Conservation (phyloP, 1,284 basidiomycete genomes). For the Acaromyces ingoldii region DNA sequence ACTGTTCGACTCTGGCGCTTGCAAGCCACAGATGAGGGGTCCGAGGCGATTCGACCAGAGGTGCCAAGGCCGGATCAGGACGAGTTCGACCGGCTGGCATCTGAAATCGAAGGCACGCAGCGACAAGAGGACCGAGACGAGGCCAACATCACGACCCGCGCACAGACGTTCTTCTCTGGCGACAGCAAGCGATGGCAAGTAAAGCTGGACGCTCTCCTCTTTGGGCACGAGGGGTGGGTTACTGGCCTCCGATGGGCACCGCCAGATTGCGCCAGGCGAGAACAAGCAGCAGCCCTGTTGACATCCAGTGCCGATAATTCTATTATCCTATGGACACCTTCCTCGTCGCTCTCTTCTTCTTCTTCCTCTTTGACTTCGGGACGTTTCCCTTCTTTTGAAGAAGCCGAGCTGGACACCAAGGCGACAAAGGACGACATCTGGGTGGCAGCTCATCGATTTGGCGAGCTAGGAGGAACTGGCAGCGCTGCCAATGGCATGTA, state of each 20-base stretch:
- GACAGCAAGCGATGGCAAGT: constrained; percentile 21
- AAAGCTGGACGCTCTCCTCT: constrained; percentile 43
- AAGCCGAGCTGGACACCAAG: constrained; percentile 15
- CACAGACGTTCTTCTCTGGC: constrained; percentile 17
- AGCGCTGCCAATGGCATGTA: constrained; percentile 9
- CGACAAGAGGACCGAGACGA: constrained; percentile 19
- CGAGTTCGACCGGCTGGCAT: constrained; percentile 41
- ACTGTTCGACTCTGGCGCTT: constrained; percentile 46
- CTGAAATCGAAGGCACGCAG: constrained; percentile 31
- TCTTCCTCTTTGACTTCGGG: too few species aligned
- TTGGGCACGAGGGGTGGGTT: constrained; percentile 48
- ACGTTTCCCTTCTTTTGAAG: constrained; percentile 32
- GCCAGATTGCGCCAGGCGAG: neutral
- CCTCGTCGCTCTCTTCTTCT: neutral
- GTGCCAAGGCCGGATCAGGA: constrained; percentile 14
- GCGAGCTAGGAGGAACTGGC: constrained; percentile 45
- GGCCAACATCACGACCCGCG: constrained; percentile 19
- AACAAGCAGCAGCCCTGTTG: constrained; percentile 43
- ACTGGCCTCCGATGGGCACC: constrained; percentile 44
- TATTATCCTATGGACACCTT: constrained; percentile 47
- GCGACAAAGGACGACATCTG: constrained; percentile 27
- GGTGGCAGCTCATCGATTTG: constrained; percentile 44
- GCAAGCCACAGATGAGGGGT: constrained; percentile 3
- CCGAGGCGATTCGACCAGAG: neutral
- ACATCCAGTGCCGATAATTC: constrained; percentile 45